Evolutionary conservation across 1,139 yeast species (phyloP).

Genomic region (Scheffersomyces illinoinensis): DNA sequence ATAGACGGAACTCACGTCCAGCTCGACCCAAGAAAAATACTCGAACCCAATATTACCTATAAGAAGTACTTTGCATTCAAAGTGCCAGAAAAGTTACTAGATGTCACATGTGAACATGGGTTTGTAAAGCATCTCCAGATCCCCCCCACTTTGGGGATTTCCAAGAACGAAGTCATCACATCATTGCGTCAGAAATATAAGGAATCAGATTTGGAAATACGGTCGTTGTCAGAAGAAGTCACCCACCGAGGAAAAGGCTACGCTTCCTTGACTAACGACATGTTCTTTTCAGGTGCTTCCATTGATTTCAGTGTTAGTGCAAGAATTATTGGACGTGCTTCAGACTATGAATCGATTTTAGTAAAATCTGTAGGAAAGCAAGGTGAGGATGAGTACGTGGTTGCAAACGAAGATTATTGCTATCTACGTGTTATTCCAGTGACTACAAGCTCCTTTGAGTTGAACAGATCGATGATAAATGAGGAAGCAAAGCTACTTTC

Average conservation of each 20-base stretch:
- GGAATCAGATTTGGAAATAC: slow-evolving; percentile 12
- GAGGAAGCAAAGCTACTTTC: slow-evolving; percentile 35
- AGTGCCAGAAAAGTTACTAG: slow-evolving; percentile 39
- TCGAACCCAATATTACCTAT: slow-evolving; percentile 35
- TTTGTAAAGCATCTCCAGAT: slow-evolving; percentile 38
- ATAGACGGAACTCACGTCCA: slow-evolving; percentile 30
- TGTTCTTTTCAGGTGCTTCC: slow-evolving; percentile 31
- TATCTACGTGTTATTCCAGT: slow-evolving; percentile 28
- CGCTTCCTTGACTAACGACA: slow-evolving; percentile 31
- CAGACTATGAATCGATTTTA: slow-evolving; percentile 23
- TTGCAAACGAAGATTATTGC: slow-evolving; percentile 34
- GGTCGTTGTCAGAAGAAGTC: slow-evolving; percentile 6
- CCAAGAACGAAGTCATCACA: slow-evolving; percentile 27
- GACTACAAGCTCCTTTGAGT: slow-evolving; percentile 25
- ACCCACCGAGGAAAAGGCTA: slow-evolving; percentile 10
- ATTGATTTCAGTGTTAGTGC: slow-evolving; percentile 40
- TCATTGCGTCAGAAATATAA: slow-evolving; percentile 32
- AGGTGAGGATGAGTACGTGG: slow-evolving; percentile 35
- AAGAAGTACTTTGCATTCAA: slow-evolving; percentile 43
- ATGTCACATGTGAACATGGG: slow-evolving; percentile 37
- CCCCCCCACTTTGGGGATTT: slow-evolving; percentile 37
- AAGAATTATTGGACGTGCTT: slow-evolving; percentile 36
- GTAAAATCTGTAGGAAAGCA: slow-evolving; percentile 18
- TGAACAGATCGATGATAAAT: slow-evolving; percentile 32
- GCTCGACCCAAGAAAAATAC: slow-evolving; percentile 27